Evolutionary conservation across 495 filamentous ascomycete species (phyloP).

Genomic region (Staphylotrichum tortipilum): DNA sequence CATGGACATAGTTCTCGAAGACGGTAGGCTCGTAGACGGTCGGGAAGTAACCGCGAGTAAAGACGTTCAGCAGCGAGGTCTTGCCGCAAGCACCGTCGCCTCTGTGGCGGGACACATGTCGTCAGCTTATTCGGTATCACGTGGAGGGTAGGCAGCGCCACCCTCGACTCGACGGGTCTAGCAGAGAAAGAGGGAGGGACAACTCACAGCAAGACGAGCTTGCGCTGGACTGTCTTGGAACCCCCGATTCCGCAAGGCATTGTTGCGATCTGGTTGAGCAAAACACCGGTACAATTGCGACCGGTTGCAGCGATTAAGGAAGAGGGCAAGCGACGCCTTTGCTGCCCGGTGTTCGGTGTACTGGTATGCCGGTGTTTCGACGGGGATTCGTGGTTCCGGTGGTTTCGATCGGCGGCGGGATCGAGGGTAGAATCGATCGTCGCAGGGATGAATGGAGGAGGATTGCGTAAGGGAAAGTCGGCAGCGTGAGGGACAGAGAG

Average conservation of each 20-base stretch:
- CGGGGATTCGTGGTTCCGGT: too few relatives aligned
- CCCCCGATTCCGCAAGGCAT: constrained; percentile 56
- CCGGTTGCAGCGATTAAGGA: neutral
- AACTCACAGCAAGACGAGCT: constrained; percentile 91
- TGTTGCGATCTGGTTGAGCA: constrained; percentile 15
- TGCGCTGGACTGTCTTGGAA: constrained; percentile 80
- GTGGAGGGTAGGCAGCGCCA: neutral
- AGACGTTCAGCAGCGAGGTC: constrained; percentile 94
- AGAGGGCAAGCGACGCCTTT: neutral
- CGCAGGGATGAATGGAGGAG: too few relatives aligned
- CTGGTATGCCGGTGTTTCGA: too few relatives aligned
- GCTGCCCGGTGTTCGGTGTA: too few relatives aligned
- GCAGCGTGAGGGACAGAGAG: too few relatives aligned
- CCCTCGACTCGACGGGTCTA: too few relatives aligned
- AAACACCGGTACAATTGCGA: neutral
- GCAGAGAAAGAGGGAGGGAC: too few relatives aligned
- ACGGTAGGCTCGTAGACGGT: constrained; percentile 98
- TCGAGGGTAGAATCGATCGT: too few relatives aligned
- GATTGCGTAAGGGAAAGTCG: too few relatives aligned
- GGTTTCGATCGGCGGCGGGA: too few relatives aligned
- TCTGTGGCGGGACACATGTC: constrained; percentile 35
- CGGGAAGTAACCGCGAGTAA: constrained; percentile 91
- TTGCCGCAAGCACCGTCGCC: constrained; percentile 98
- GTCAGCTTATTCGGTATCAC: constrained; percentile 20
- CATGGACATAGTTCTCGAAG: constrained; percentile 99